Conservation (phyloP, 768 basidiomycete genomes). For the Mrakia frigida region DNA sequence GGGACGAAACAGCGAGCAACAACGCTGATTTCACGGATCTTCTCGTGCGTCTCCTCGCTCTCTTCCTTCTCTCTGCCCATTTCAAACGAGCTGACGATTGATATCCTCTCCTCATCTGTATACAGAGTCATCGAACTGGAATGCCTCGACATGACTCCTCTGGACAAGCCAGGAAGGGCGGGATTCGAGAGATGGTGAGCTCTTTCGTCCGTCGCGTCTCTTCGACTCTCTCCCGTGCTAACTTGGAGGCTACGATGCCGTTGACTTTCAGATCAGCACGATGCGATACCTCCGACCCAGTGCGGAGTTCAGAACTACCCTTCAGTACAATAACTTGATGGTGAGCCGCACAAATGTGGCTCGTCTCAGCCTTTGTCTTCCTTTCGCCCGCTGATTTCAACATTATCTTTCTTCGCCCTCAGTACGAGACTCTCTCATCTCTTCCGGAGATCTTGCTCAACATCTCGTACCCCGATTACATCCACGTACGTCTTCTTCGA, state of each 20-base stretch:
- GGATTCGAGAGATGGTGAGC: conserved; percentile 19
- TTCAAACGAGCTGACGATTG: too few relatives aligned
- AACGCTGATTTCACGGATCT: background rate
- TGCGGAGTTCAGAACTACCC: background rate
- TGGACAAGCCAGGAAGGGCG: conserved; percentile 7
- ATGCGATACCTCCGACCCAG: conserved; percentile 10
- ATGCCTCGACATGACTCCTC: conserved; percentile 15
- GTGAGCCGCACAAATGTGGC: too few relatives aligned
- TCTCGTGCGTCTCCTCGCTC: background rate
- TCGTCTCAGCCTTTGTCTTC: too few relatives aligned
- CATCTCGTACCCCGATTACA: conserved; percentile 4
- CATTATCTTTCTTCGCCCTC: too few relatives aligned
- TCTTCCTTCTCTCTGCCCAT: background rate
- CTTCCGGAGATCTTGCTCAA: conserved; percentile 6
- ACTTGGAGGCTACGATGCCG: too few relatives aligned
- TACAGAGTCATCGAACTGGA: conserved; percentile 15
- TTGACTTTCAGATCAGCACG: background rate
- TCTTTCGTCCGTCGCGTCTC: background rate
- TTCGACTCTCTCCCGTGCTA: background rate
- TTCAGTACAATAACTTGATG: conserved; percentile 22
- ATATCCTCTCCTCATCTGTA: background rate
- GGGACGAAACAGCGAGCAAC: background rate
- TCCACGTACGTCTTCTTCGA: conserved; percentile 2
- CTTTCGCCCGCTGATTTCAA: too few relatives aligned
- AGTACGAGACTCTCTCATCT: conserved; percentile 9